These are phyloP conservation scores for Aureobasidium uvarum DNA, from an alignment of 2,329 filamentous ascomycete species.

Conservation along the genomic window DNA sequence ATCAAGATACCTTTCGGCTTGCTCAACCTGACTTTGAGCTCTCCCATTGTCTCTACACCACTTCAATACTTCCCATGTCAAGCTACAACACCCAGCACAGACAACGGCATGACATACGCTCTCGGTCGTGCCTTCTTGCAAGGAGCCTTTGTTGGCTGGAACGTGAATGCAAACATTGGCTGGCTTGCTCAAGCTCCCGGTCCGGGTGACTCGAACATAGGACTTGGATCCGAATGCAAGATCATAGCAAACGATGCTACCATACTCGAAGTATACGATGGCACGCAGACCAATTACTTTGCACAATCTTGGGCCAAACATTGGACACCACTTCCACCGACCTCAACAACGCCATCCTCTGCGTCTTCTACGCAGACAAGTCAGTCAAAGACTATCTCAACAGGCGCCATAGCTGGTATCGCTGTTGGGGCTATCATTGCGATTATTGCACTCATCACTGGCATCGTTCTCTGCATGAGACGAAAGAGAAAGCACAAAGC, in stretches of 20 bases:
- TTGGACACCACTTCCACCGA: background rate
- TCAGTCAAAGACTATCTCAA: background rate
- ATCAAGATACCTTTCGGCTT: slow-evolving; percentile 47
- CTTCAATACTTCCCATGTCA: slow-evolving; percentile 48
- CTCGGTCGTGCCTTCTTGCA: slow-evolving; percentile 51
- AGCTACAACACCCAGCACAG: slow-evolving; percentile 20
- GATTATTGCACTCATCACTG: background rate
- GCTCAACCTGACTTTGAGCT: slow-evolving; percentile 42
- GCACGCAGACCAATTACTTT: background rate
- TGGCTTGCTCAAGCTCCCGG: slow-evolving; percentile 48
- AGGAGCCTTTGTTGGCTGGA: slow-evolving; percentile 48
- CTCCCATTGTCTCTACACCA: slow-evolving; percentile 39
- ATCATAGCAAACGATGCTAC: background rate
- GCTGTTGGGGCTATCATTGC: background rate
- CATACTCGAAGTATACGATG: background rate
- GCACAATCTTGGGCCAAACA: slow-evolving; percentile 4
- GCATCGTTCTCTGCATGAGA: background rate
- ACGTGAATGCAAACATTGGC: slow-evolving; percentile 40
- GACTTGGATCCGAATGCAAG: background rate
- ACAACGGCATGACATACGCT: slow-evolving; percentile 33
- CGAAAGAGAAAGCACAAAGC: background rate
- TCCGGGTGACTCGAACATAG: slow-evolving; percentile 30
- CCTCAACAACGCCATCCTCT: background rate
- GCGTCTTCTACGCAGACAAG: background rate
- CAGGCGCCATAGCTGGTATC: background rate